These are phyloP conservation scores for Psophocarpus tetragonolobus DNA, from an alignment of 306 rosid species.

Conservation along the genomic window DNA sequence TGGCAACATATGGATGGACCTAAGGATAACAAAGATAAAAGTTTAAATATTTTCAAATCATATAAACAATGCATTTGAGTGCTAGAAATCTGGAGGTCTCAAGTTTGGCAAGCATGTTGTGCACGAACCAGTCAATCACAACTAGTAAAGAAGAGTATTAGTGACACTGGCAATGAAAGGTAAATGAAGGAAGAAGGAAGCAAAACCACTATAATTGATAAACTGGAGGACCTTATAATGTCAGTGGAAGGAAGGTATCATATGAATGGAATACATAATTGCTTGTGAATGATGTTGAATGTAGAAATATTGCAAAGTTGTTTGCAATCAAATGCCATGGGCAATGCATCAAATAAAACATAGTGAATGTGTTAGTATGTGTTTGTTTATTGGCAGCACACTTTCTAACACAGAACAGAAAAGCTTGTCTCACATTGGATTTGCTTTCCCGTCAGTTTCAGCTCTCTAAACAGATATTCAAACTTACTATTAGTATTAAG, in stretches of 20 bases:
- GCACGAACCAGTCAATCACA: neutral
- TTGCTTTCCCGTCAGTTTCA: neutral
- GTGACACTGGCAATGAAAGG: neutral
- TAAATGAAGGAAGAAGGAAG: neutral
- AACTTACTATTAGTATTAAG: neutral
- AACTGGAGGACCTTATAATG: neutral
- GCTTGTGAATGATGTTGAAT: neutral
- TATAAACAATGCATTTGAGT: neutral
- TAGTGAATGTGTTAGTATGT: neutral
- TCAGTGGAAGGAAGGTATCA: neutral
- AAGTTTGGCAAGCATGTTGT: neutral
- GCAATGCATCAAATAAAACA: neutral
- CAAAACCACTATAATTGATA: neutral
- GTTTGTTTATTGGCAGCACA: neutral
- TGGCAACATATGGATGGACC: slow-evolving; percentile 97
- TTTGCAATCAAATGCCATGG: neutral
- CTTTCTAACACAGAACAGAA: neutral
- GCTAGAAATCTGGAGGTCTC: neutral
- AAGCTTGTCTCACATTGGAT: neutral
- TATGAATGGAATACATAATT: neutral
- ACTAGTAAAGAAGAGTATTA: neutral
- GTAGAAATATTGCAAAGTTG: neutral
- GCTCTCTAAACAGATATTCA: neutral
- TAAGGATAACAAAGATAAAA: slow-evolving; percentile 31
- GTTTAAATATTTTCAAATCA: neutral